Conservation (phyloP, 2,329 filamentous ascomycete species). For the Helicocarpus griseus region DNA sequence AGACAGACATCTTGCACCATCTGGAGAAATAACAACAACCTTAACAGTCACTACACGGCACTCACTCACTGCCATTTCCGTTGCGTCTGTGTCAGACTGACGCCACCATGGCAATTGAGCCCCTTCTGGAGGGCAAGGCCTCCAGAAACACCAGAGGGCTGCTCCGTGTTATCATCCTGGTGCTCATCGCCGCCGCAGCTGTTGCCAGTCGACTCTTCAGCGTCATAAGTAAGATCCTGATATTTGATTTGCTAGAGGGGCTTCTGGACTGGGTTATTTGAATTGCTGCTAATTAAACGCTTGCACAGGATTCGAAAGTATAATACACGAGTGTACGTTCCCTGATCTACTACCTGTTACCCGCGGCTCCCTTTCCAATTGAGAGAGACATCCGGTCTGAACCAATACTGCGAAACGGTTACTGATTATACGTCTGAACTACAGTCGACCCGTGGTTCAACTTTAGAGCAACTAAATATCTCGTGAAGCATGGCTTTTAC, state of each 20-base stretch:
- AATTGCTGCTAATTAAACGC: conserved; percentile 22
- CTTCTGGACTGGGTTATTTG: neutral
- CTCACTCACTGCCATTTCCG: conserved; percentile 17
- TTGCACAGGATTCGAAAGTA: conserved; percentile 79
- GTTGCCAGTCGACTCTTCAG: conserved; percentile 93
- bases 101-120: conserved; percentile 32
- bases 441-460: conserved; percentile 99
- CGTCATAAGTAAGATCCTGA: conserved; percentile 68
- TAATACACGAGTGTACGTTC: conserved; percentile 95
- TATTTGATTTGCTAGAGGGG: conserved; percentile 2
- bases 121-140: conserved; percentile 67
- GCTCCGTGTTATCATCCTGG: conserved; percentile 80
- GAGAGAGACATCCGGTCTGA: neutral
- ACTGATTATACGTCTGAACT: conserved; percentile 12
- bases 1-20: neutral
- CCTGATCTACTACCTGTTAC: neutral
- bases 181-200: conserved; percentile 81
- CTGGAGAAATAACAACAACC: neutral
- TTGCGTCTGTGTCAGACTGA: conserved; percentile 20
- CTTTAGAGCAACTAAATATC: conserved; percentile 95
- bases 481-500: conserved; percentile 94
- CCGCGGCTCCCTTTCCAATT: neutral
- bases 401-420: neutral
- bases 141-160: conserved; percentile 74
- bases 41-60: conserved; percentile 1